These are phyloP conservation scores for Monilinia vaccinii-corymbosi DNA, from an alignment of 2,329 filamentous ascomycete genomes.

Conservation along the genomic window DNA sequence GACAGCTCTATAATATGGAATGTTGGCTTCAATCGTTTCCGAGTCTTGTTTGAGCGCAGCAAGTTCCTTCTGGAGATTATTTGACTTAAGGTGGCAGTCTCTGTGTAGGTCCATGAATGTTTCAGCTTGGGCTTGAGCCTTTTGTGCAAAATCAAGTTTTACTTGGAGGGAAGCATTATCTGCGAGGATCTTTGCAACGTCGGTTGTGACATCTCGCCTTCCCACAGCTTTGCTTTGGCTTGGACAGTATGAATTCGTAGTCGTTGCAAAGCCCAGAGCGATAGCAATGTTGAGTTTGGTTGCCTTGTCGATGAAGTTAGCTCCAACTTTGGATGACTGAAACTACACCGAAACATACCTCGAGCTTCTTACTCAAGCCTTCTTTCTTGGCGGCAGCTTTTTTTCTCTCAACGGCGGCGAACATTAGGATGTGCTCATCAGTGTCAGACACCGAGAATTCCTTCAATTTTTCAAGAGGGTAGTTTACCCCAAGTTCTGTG, in stretches of 20 bases:
- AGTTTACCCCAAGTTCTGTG: neutral
- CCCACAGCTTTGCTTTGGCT: neutral
- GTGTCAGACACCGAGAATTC: neutral
- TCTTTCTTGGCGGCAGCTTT: neutral
- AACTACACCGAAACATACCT: neutral
- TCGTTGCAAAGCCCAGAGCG: neutral
- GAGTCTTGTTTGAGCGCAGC: neutral
- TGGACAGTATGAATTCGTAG: neutral
- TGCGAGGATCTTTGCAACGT: neutral
- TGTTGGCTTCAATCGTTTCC: neutral
- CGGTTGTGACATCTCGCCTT: neutral
- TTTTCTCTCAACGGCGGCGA: neutral
- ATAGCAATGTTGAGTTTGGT: neutral
- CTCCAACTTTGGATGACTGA: neutral
- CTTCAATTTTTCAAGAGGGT: neutral
- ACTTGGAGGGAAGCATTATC: neutral
- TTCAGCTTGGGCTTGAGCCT: neutral
- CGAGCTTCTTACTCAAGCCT: neutral
- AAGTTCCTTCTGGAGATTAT: neutral
- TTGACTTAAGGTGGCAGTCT: neutral
- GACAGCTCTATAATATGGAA: neutral
- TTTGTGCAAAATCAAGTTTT: neutral
- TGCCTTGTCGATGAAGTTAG: neutral
- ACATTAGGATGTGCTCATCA: neutral
- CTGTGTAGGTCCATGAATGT: neutral